phyloP scores from a whole-genome alignment of 208 protist genomes.

The Leishmania aethiopica region DNA sequence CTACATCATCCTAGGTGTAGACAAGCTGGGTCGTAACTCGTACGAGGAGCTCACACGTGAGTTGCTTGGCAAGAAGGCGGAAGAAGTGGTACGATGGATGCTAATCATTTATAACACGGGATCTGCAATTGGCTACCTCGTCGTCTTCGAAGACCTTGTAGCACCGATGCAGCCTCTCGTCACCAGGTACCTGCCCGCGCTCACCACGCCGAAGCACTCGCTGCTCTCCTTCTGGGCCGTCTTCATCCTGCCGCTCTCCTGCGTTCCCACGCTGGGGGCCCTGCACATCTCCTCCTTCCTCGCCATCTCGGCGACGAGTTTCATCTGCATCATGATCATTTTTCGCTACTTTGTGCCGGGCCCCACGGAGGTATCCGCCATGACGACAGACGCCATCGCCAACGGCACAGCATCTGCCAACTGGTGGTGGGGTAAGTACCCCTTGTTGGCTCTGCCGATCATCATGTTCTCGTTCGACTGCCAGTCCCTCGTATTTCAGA shows the following conservation, averaged over 20 bases:
- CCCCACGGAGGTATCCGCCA: conserved; percentile 14
- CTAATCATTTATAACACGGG: conserved; percentile 67
- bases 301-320: conserved; percentile 54
- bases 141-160: conserved; percentile 64
- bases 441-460: conserved; percentile 64
- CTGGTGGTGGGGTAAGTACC: conserved; percentile 55
- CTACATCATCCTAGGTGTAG: conserved; percentile 61
- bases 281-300: conserved; percentile 66
- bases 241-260: conserved; percentile 71
- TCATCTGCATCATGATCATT: conserved; percentile 67
- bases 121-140: conserved; percentile 65
- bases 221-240: conserved; percentile 66
- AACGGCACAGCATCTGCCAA: conserved; percentile 11
- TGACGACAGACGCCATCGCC: conserved; percentile 17
- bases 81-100: conserved; percentile 67
- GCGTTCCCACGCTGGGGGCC: conserved; percentile 54
- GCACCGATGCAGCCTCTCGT: conserved; percentile 60
- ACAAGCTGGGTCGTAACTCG: conserved; percentile 70
- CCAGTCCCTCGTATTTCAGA: conserved; percentile 79
- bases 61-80: conserved; percentile 46
- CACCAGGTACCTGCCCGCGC: conserved; percentile 39
- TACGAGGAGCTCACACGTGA: conserved; percentile 80
- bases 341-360: conserved; percentile 70
- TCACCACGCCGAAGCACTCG: conserved; percentile 59
- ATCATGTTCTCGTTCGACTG: conserved; percentile 90